Percentiles rank a stretch among this genome's conserved stretches.
phyloP scores from a whole-genome alignment of 176 grass and related monocot genomes.

The Chrysopogon serrulatus region DNA sequence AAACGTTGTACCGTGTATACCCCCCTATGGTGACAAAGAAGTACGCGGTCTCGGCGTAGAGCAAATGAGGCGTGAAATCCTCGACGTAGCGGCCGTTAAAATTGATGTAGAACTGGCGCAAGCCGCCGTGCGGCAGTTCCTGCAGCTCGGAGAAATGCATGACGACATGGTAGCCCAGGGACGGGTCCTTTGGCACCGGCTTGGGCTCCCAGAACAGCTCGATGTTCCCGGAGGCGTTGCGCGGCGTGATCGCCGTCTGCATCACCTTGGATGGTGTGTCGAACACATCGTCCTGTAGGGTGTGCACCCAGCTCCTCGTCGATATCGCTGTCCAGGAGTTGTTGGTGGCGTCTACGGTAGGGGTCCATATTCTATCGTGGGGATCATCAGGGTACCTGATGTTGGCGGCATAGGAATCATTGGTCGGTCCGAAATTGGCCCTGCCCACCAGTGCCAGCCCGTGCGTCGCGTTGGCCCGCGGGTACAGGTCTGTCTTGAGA shows the following conservation, averaged over 20 bases:
- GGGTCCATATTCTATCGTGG: constrained; percentile 19
- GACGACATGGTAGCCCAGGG: neutral
- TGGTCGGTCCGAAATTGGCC: constrained; percentile 26
- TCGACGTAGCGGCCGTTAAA: neutral
- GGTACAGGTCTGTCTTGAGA: constrained; percentile 27
- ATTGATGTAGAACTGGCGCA: constrained; percentile 26
- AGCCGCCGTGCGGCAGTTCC: neutral
- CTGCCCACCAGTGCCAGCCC: constrained; percentile 16
- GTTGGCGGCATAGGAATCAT: neutral
- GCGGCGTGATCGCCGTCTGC: constrained; percentile 38
- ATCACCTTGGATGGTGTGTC: constrained; percentile 36
- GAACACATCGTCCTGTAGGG: neutral
- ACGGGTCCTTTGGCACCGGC: neutral
- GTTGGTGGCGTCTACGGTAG: neutral
- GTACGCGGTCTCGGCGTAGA: neutral
- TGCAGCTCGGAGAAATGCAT: constrained; percentile 40
- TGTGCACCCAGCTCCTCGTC: neutral
- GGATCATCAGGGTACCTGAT: constrained; percentile 51
- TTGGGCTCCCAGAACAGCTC: neutral
- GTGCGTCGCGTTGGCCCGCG: neutral
- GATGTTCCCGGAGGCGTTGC: constrained; percentile 20
- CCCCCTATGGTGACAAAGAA: fast-evolving
- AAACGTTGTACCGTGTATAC: neutral
- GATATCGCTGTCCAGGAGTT: constrained; percentile 11
- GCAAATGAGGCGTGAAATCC: neutral